A percentile compares a stretch with the other conserved stretches of the same genome.
These are phyloP conservation scores for Paecilomyces sp. DNA, from an alignment of 2,329 filamentous ascomycete genomes.

Conservation along the genomic window DNA sequence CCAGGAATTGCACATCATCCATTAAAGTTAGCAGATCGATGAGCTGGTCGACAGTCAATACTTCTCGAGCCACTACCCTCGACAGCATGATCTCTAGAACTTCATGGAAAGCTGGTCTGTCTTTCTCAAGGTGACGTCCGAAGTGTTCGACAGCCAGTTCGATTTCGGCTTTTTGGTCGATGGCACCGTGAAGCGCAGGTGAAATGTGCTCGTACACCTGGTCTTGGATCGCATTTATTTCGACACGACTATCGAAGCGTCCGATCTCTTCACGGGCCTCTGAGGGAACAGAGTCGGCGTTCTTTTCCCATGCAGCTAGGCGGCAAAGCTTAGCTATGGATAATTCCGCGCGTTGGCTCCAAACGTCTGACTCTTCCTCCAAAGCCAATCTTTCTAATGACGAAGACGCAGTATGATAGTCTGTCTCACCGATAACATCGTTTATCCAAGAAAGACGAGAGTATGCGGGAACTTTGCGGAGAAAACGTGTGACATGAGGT, in stretches of 20 bases:
- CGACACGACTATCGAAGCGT: slow-evolving; percentile 56
- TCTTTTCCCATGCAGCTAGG: slow-evolving; percentile 53
- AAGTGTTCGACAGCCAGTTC: slow-evolving; percentile 68
- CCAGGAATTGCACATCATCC: slow-evolving; percentile 43
- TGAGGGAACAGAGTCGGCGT: slow-evolving; percentile 16
- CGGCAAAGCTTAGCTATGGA: slow-evolving; percentile 78
- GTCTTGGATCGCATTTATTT: slow-evolving; percentile 73
- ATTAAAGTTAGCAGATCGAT: slow-evolving; percentile 69
- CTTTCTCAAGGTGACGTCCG: slow-evolving; percentile 46
- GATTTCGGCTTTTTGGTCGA: slow-evolving; percentile 72
- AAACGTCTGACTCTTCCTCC: slow-evolving; percentile 68
- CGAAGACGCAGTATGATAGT: slow-evolving; percentile 65
- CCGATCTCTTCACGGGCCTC: slow-evolving; percentile 39
- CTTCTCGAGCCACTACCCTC: slow-evolving; percentile 63
- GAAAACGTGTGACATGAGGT: slow-evolving; percentile 66
- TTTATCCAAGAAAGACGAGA: slow-evolving; percentile 92
- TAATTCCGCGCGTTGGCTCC: slow-evolving; percentile 90
- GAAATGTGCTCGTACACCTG: slow-evolving; percentile 64
- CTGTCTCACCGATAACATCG: slow-evolving; percentile 68
- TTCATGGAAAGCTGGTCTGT: slow-evolving; percentile 59
- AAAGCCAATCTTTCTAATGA: slow-evolving; percentile 65
- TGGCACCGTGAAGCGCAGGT: slow-evolving; percentile 59
- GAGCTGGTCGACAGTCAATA: slow-evolving; percentile 51
- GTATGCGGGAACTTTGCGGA: slow-evolving; percentile 64
- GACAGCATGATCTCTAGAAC: slow-evolving; percentile 65